Percentiles rank a stretch among this genome's conserved stretches.
Conservation (phyloP, 306 rosid genomes). For the Amphicarpaea edgeworthii region DNA sequence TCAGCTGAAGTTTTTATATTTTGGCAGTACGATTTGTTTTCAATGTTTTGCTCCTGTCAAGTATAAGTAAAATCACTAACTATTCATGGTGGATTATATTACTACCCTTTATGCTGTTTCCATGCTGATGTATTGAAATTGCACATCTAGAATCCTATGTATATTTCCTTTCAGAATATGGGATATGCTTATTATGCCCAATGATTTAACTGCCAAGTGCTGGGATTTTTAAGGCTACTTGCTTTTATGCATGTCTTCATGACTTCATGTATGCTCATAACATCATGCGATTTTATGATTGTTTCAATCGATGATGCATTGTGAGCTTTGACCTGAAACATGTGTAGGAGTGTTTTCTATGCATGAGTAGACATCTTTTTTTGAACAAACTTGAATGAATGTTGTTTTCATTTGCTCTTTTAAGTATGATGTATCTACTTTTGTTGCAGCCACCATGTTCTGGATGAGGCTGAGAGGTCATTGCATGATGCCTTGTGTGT, state of each 20-base stretch:
- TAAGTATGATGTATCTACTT: slow-evolving; percentile 38
- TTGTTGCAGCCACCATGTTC: slow-evolving; percentile 88
- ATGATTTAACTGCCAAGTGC: not conserved
- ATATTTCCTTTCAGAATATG: not conserved
- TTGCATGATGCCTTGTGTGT: slow-evolving; percentile 98
- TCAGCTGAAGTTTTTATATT: not conserved
- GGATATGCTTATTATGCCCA: not conserved
- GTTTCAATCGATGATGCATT: slow-evolving; percentile 7
- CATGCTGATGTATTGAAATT: slow-evolving; percentile 7
- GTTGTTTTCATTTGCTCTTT: not conserved
- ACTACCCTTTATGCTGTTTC: not conserved
- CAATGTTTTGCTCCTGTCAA: not conserved
- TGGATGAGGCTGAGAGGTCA: slow-evolving; percentile 98
- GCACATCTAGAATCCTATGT: not conserved
- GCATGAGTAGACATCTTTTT: not conserved
- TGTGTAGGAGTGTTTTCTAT: slow-evolving; percentile 14
- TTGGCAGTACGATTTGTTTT: slow-evolving; percentile 7
- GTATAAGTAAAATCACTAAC: not conserved
- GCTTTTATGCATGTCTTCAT: slow-evolving; percentile 14
- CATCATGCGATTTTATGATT: not conserved
- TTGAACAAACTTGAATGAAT: not conserved
- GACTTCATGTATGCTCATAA: not conserved
- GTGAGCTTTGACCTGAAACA: slow-evolving; percentile 12
- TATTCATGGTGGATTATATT: slow-evolving; percentile 8
- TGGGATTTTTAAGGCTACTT: not conserved